A percentile compares a stretch with the other conserved stretches of the same genome.
Conservation (phyloP, 2,329 filamentous ascomycete species). For the Hypoxylon sp. region DNA sequence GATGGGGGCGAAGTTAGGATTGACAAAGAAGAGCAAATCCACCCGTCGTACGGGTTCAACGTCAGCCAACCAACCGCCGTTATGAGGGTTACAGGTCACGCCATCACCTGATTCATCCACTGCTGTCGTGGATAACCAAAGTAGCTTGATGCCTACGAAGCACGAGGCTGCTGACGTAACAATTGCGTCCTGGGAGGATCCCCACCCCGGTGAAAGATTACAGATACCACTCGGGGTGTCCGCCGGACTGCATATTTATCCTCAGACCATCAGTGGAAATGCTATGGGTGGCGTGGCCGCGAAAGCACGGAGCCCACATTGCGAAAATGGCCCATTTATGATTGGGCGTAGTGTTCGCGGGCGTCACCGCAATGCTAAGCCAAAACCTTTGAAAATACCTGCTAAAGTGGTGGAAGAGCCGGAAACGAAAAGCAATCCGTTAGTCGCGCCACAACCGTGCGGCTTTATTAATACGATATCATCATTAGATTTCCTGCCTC, state of each 20-base stretch:
- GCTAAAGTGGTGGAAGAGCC: slow-evolving; percentile 48
- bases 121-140: slow-evolving; percentile 47
- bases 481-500: slow-evolving; percentile 43
- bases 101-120: slow-evolving; percentile 61
- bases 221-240: slow-evolving; percentile 51
- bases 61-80: slow-evolving; percentile 58
- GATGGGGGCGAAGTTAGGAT: slow-evolving; percentile 72
- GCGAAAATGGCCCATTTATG: slow-evolving; percentile 43
- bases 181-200: slow-evolving; percentile 59
- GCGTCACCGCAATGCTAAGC: slow-evolving; percentile 48
- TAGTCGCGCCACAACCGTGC: slow-evolving; percentile 42
- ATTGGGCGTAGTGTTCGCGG: slow-evolving; percentile 47
- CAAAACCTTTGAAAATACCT: slow-evolving; percentile 54
- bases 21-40: slow-evolving; percentile 67
- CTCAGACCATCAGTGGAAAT: slow-evolving; percentile 51
- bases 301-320: slow-evolving; percentile 58
- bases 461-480: slow-evolving; percentile 31
- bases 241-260: slow-evolving; percentile 45
- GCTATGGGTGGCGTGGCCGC: slow-evolving; percentile 64
- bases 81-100: slow-evolving; percentile 73
- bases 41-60: slow-evolving; percentile 64
- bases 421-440: slow-evolving; percentile 44
- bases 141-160: slow-evolving; percentile 46
- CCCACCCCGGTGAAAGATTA: slow-evolving; percentile 62
- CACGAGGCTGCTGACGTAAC: slow-evolving; percentile 44